Conservation (phyloP, 306 rosid genomes). For the Abrus pulchellus region DNA sequence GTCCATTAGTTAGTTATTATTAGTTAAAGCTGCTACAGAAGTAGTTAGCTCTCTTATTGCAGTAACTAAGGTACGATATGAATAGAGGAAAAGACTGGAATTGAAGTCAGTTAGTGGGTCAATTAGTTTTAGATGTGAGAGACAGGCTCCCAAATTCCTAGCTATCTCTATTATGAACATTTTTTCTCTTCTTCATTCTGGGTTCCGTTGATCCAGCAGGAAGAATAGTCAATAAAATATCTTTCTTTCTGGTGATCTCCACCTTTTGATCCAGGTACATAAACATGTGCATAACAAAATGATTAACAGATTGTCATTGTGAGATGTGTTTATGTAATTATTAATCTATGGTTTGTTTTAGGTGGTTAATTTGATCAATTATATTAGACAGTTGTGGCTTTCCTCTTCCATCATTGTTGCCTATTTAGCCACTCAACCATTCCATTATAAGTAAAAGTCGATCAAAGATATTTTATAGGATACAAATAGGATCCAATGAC, state of each 20-base stretch:
- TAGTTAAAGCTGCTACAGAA: background rate
- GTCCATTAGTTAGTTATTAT: background rate
- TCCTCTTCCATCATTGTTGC: background rate
- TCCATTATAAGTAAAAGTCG: background rate
- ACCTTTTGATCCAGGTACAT: no score
- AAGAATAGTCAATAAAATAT: no score
- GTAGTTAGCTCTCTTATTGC: background rate
- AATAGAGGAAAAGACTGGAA: background rate
- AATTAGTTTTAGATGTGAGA: background rate
- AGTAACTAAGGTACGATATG: background rate
- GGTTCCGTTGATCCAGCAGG: background rate
- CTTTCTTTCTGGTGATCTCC: no score
- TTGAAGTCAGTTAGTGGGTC: background rate
- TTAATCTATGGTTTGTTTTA: background rate
- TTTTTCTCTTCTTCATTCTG: background rate
- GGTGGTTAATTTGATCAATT: background rate
- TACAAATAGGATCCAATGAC: background rate
- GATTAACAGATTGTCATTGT: conserved; percentile 7
- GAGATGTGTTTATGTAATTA: background rate
- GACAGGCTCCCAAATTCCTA: background rate
- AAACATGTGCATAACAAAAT: background rate
- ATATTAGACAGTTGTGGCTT: background rate
- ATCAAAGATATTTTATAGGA: background rate
- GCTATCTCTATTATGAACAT: background rate
- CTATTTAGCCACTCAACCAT: background rate